Evolutionary conservation across 495 filamentous ascomycete species (phyloP).

Genomic region (Penicillium nucicola): DNA sequence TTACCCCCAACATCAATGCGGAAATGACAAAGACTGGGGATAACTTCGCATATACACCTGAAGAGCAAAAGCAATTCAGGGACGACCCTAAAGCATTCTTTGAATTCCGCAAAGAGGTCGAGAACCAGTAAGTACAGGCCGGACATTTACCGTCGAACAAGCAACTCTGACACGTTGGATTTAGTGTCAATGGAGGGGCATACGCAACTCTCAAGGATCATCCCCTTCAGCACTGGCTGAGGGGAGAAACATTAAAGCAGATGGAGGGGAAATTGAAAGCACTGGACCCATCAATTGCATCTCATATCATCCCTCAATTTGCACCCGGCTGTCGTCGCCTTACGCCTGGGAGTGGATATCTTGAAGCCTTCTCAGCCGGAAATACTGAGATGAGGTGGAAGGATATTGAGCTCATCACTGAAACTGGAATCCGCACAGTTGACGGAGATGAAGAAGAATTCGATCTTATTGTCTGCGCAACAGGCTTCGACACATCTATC

Average conservation of each 20-base stretch:
- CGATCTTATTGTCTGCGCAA: slow-evolving; percentile 49
- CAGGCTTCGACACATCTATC: slow-evolving; percentile 45
- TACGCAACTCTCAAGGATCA: neutral
- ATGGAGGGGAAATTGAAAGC: slow-evolving; percentile 35
- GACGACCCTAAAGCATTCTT: slow-evolving; percentile 8
- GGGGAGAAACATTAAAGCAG: neutral
- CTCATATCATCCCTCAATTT: slow-evolving; percentile 39
- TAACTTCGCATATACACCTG: slow-evolving; percentile 37
- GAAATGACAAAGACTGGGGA: slow-evolving; percentile 16
- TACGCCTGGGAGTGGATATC: slow-evolving; percentile 35
- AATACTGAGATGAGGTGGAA: slow-evolving; percentile 48
- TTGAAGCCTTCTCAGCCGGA: slow-evolving; percentile 30
- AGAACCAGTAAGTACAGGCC: slow-evolving; percentile 4
- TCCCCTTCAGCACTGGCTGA: neutral
- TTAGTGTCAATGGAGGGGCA: neutral
- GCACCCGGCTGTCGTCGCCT: slow-evolving; percentile 42
- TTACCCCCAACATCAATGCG: slow-evolving; percentile 1
- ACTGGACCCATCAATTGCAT: slow-evolving; percentile 22
- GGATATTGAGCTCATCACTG: slow-evolving; percentile 46
- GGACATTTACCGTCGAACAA: neutral
- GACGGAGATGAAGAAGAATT: slow-evolving; percentile 22
- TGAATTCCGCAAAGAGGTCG: slow-evolving; percentile 11
- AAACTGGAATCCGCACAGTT: slow-evolving; percentile 40
- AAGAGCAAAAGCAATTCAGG: slow-evolving; percentile 23
- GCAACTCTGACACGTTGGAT: neutral